Evolutionary conservation across 257 asterid species (phyloP).

Genomic region (Solanum sitiens): DNA sequence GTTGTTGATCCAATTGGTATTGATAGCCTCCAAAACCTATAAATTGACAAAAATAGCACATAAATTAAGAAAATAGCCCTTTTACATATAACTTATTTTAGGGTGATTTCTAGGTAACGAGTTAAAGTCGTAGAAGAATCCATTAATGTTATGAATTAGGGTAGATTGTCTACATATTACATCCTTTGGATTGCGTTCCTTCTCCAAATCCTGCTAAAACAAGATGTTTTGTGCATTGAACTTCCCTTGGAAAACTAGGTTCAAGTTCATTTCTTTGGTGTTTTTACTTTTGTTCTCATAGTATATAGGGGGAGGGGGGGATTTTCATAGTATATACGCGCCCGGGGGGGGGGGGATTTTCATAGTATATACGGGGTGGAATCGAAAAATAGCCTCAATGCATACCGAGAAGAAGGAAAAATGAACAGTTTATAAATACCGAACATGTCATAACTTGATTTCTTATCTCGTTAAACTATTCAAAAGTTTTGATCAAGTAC

Average conservation of each 20-base stretch:
- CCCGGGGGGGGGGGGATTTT: too few relatives aligned
- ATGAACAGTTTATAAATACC: background rate
- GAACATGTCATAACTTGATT: background rate
- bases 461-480: background rate
- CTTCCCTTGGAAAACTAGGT: background rate
- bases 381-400: background rate
- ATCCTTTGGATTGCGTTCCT: background rate
- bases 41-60: background rate
- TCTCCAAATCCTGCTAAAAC: background rate
- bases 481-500: background rate
- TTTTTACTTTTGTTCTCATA: background rate
- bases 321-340: too few relatives aligned
- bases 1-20: slow-evolving; percentile 44
- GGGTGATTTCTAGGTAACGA: background rate
- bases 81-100: background rate
- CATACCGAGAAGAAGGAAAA: background rate
- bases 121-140: background rate
- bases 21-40: slow-evolving; percentile 64
- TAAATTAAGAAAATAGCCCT: background rate
- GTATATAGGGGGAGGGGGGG: too few relatives aligned
- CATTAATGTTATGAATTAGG: too few relatives aligned
- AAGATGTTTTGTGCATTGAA: background rate
- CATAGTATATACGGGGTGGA: too few relatives aligned
- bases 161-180: background rate
- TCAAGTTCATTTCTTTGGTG: background rate